phyloP scores from a whole-genome alignment of 2,329 filamentous ascomycete species.

The Fusarium torulosum region DNA sequence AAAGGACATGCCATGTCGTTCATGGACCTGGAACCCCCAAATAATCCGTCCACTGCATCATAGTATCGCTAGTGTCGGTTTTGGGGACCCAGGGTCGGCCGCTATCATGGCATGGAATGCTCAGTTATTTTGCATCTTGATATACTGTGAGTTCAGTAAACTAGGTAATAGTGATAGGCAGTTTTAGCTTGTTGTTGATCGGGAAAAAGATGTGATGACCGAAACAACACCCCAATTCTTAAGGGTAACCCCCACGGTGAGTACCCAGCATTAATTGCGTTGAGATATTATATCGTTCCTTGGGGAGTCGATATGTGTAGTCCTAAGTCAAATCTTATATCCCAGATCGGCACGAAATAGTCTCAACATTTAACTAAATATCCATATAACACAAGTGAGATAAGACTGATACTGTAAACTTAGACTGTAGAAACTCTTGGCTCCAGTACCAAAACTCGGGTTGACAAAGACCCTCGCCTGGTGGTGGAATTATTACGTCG shows the following conservation, averaged over 20 bases:
- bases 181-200: conserved; percentile 9
- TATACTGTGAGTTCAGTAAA: too few relatives aligned
- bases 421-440: background rate
- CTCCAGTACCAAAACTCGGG: conserved; percentile 25
- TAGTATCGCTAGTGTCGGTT: conserved; percentile 11
- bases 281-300: conserved; percentile 11
- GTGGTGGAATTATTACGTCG: conserved; percentile 51
- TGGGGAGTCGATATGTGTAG: background rate
- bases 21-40: conserved; percentile 32
- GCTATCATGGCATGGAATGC: conserved; percentile 4
- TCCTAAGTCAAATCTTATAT: background rate
- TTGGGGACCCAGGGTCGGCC: conserved; percentile 28
- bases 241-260: conserved; percentile 31
- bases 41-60: conserved; percentile 41
- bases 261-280: conserved; percentile 22
- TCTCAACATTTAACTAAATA: background rate
- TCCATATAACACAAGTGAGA: background rate
- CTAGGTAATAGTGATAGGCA: background rate
- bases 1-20: conserved; percentile 16
- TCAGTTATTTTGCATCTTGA: too few relatives aligned
- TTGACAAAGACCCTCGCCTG: conserved; percentile 36
- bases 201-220: too few relatives aligned
- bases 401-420: conserved; percentile 6
- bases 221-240: background rate
- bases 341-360: background rate